phyloP scores from a whole-genome alignment of 805 yeast genomes.

The Suhomyces canberraensis region DNA sequence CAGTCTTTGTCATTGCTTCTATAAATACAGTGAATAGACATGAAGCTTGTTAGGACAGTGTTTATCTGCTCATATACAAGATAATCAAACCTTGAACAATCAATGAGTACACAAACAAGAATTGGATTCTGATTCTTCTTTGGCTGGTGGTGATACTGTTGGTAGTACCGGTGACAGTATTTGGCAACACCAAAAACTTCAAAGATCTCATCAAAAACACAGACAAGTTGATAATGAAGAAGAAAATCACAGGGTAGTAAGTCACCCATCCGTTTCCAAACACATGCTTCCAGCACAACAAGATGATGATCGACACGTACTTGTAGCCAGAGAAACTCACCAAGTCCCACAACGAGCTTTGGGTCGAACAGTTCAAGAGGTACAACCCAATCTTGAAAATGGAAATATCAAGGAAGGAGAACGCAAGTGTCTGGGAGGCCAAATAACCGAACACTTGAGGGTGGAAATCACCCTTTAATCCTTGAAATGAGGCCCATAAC shows the following conservation, averaged over 20 bases:
- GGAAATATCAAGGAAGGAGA: slow-evolving; percentile 70
- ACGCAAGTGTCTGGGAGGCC: slow-evolving; percentile 82
- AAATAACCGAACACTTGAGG: slow-evolving; percentile 89
- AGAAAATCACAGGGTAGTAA: slow-evolving; percentile 33
- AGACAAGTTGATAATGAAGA: slow-evolving; percentile 45
- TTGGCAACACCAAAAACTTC: slow-evolving; percentile 64
- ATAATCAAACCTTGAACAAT: slow-evolving; percentile 72
- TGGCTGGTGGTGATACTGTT: slow-evolving; percentile 63
- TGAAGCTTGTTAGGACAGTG: too few relatives aligned
- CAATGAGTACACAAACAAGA: slow-evolving; percentile 79
- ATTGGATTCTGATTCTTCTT: slow-evolving; percentile 80
- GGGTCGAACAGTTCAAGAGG: slow-evolving; percentile 65
- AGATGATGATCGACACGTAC: slow-evolving; percentile 73
- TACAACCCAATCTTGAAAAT: slow-evolving; percentile 81
- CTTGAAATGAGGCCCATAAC: slow-evolving; percentile 79
- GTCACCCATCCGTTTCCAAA: slow-evolving; percentile 31
- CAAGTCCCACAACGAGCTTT: slow-evolving; percentile 67
- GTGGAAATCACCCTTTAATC: slow-evolving; percentile 84
- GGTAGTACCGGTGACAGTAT: slow-evolving; percentile 33
- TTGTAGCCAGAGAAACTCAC: slow-evolving; percentile 92
- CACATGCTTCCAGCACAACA: slow-evolving; percentile 50
- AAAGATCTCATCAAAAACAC: slow-evolving; percentile 68
- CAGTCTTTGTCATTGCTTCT: too few relatives aligned
- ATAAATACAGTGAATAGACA: too few relatives aligned
- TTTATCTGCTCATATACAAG: slow-evolving; percentile 56